Evolutionary conservation across 75 land plant genomes (phyloP), one percentile per base, ranked within the genome.

Genomic region (Cunninghamia lanceolata): DNA sequence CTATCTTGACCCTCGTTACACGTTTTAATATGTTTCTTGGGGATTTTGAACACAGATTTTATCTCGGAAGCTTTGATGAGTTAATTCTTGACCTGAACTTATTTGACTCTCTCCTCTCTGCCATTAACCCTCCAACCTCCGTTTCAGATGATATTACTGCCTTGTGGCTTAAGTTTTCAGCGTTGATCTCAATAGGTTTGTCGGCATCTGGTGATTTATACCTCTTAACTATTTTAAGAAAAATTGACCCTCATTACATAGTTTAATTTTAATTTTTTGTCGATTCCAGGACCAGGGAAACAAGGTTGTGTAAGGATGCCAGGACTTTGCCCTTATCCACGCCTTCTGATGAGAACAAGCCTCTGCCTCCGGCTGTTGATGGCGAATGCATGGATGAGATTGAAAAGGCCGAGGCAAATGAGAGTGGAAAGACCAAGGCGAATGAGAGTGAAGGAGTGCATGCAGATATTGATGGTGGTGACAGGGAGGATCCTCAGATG

Each of bases 401-500:
- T 73, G 75, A 1, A 9, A 32, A 30, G 15, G 36, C 36, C 3
- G 16, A 73, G 38, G 36, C 34, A 73, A 73, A 34, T 25, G 68
- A 73, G 13, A 11, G 36, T 73, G 75, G 0, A 0, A 32, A 30
- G 36, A 16, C 15, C 13, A 34, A 73, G 15, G 9, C 34, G 11
- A 73, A 34, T 73, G 36, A 73, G 36, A 40, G 45, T 80, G 28
- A n/a, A 3, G 42, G 6, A 30, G 50, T 9, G 7, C 40, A 83
- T 54, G 9, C 63, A 19, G 86, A 87, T 42, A 87, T 75, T 54
- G 88, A 84, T 53, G 45, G 47, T 15, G 79, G 34, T 78, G 14
- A 0, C 19, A 70, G 76, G 42, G 34, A 68, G 10, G 93, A 92
- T 40, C 93, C 93, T 30, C 93, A 92, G 54, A 90, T 92, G 93